A percentile compares a stretch with the other conserved stretches of the same genome.
phyloP scores from a whole-genome alignment of 345 rosid species.

The Pistacia vera region DNA sequence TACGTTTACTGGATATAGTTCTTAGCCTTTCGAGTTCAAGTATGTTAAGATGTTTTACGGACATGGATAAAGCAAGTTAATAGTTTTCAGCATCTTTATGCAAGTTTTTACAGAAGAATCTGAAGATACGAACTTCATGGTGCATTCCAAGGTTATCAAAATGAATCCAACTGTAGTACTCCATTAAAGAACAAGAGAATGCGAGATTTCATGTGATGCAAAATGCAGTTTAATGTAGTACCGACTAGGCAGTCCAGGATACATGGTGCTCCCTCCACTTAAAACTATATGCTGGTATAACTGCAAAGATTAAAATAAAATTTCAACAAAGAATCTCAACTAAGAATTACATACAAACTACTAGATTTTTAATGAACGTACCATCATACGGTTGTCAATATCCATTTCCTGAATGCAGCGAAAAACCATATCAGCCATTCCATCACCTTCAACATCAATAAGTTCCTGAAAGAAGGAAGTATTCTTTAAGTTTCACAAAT shows the following conservation, averaged over 20 bases:
- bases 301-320: constrained; percentile 43
- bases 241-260: constrained; percentile 99
- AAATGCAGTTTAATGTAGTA: constrained; percentile 25
- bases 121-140: not conserved
- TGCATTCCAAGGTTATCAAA: not conserved
- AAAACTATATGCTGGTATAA: constrained; percentile 96
- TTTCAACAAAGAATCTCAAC: too few species aligned
- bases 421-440: constrained; percentile 99
- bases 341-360: not conserved
- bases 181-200: not conserved
- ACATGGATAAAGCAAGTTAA: not conserved
- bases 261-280: constrained; percentile 99
- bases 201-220: not conserved
- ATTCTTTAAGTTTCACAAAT: constrained; percentile 12
- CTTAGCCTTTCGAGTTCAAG: too few species aligned
- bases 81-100: not conserved
- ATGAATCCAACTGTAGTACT: not conserved
- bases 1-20: too few species aligned
- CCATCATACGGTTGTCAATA: constrained; percentile 97
- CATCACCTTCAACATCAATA: constrained; percentile 99
- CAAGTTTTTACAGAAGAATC: not conserved
- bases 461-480: constrained; percentile 61
- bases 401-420: constrained; percentile 99
- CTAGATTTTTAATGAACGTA: constrained; percentile 24
- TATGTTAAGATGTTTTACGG: too few species aligned